Evolutionary conservation across 192 early-diverging fungal genomes (phyloP).

Genomic region (Cladochytrium replicatum): DNA sequence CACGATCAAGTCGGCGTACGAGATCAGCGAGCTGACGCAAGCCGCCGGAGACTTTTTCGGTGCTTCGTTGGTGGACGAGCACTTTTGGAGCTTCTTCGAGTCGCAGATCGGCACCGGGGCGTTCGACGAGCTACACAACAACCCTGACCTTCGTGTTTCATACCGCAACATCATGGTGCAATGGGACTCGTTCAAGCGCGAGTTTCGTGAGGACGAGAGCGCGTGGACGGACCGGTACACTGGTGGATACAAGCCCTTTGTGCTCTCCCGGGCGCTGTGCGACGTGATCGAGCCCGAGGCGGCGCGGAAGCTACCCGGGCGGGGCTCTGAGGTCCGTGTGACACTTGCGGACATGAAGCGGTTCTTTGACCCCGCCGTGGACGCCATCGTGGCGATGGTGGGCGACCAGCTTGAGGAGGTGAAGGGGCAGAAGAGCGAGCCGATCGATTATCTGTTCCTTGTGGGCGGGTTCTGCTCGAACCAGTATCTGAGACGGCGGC

Average conservation of each 20-base stretch:
- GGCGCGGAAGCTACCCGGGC: neutral
- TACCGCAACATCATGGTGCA: neutral
- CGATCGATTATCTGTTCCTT: conserved; percentile 1
- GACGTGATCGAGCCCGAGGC: neutral
- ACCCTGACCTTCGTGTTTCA: neutral
- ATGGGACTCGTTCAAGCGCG: conserved; percentile 4
- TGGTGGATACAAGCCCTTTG: neutral
- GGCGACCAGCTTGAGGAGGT: neutral
- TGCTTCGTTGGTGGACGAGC: conserved; percentile 6
- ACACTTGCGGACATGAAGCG: neutral
- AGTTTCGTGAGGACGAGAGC: neutral
- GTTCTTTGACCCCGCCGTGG: conserved; percentile 5
- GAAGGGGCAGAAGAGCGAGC: neutral
- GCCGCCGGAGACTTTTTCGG: no score
- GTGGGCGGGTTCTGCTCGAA: conserved; percentile 8
- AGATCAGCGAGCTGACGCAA: conserved; percentile 1
- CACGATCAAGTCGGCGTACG: neutral
- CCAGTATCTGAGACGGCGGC: neutral
- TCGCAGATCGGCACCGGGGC: conserved; percentile 1
- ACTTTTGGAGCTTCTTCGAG: neutral
- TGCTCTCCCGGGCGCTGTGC: neutral
- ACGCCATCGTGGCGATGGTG: neutral
- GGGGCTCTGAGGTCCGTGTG: neutral
- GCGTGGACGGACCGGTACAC: neutral
- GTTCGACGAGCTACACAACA: neutral